A percentile compares a stretch with the other conserved stretches of the same genome.
Evolutionary conservation across 306 rosid species (phyloP).

Genomic region (Citrullus amarus): DNA sequence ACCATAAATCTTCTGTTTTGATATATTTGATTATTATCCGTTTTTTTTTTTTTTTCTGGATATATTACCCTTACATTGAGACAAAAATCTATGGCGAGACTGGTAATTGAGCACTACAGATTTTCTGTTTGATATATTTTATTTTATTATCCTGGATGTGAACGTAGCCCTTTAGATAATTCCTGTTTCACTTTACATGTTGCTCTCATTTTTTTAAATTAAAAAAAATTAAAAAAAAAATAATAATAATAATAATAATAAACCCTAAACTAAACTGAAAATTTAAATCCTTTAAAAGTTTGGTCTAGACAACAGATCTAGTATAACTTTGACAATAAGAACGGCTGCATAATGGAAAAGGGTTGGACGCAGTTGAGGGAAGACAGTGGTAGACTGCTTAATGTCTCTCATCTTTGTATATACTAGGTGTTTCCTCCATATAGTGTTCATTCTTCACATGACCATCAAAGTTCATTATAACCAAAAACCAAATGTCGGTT

Average conservation of each 20-base stretch:
- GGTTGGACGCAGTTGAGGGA: not conserved
- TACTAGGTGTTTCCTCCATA: not conserved
- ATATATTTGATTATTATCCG: not conserved
- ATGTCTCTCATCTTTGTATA: not conserved
- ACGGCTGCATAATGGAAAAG: not conserved
- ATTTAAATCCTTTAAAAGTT: too few species aligned
- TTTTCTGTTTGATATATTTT: not conserved
- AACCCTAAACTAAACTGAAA: too few species aligned
- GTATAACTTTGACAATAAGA: too few species aligned
- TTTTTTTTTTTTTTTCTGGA: too few species aligned
- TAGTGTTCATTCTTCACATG: not conserved
- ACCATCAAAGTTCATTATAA: not conserved
- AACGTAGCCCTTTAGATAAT: not conserved
- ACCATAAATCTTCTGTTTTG: slow-evolving; percentile 7
- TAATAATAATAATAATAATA: too few species aligned
- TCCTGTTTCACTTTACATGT: not conserved
- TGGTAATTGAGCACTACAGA: slow-evolving; percentile 36
- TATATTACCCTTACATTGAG: not conserved
- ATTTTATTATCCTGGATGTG: not conserved
- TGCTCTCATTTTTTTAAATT: not conserved
- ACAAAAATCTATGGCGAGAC: slow-evolving; percentile 11
- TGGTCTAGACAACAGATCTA: too few species aligned
- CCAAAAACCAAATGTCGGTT: not conserved
- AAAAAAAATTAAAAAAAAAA: not conserved
- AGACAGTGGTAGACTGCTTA: not conserved